Base-by-base conservation (phyloP, 805 yeast species). In the Lachancea nothofagi region DNA sequence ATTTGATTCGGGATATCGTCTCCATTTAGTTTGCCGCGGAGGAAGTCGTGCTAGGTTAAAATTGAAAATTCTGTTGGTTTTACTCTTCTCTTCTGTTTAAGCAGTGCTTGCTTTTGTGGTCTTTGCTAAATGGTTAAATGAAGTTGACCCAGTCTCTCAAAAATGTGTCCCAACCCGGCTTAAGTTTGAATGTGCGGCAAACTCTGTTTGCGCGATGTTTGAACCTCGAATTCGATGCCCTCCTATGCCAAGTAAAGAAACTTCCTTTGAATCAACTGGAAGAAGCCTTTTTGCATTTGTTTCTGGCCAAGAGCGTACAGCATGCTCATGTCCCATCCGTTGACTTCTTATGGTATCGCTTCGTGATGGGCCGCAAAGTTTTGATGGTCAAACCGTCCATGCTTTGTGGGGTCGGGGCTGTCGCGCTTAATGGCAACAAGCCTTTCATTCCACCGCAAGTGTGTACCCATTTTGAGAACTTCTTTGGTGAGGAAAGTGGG, bases 311-410 rank as follows among this genome's bases (percentile, higher is more conserved):
- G 32, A 48, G 59, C 33, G 54, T 57, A 14, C 48, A 51, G 14
- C 51, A 52, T 50, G 60, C 57, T 1, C 60, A 59, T 41, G 44
- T 48, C 15, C 46, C 43, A 9, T 50, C 59, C 2, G 48, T 57
- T 3, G 45, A 49, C 9, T 49, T 43, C 31, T 46, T 59, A 9
- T 59, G 62, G 62, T 45, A 57, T 36, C 49, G 49, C 33, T 59
- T 47, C 37, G 60, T 54, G 14, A 41, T 49, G 45, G 40, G 51
- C 15, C 36, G 41, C 4, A 32, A 53, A 2, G 23, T 48, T 3
- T 21, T 59, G 27, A 25, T 47, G 3, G 46, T 59, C 3, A 35
- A 43, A 13, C 61, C 62, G 1, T 24, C 36, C 6, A 6, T 52
- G 12, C 39, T 60, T 4, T 53, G 58, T 36, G 55, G 46, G 5